Evolutionary conservation across 805 yeast genomes (phyloP).

Genomic region (Ogataea parapolymorpha): DNA sequence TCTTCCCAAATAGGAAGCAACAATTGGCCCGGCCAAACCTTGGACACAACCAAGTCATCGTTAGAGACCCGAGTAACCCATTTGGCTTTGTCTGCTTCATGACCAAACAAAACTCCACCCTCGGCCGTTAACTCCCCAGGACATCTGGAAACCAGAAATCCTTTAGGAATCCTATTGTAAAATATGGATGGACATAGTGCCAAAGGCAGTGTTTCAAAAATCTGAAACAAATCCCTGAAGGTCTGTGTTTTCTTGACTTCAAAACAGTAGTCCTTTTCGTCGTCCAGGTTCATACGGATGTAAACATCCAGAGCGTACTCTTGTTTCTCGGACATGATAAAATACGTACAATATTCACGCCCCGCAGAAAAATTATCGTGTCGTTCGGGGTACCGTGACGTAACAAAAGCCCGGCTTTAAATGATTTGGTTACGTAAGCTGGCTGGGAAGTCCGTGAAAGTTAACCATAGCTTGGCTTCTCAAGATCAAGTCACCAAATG

Average conservation of each 20-base stretch:
- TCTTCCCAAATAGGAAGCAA: slow-evolving; percentile 69
- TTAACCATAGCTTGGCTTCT: no score
- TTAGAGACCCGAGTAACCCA: slow-evolving; percentile 45
- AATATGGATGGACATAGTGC: slow-evolving; percentile 78
- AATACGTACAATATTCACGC: slow-evolving; percentile 2
- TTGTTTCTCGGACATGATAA: slow-evolving; percentile 4
- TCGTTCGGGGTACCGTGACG: neutral
- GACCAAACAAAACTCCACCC: slow-evolving; percentile 73
- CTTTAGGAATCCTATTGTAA: slow-evolving; percentile 59
- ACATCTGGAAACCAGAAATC: slow-evolving; percentile 55
- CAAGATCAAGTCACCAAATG: no score
- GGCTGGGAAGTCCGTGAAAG: no score
- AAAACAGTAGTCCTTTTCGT: slow-evolving; percentile 88
- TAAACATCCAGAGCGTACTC: slow-evolving; percentile 43
- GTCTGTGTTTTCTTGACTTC: slow-evolving; percentile 58
- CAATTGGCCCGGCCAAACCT: slow-evolving; percentile 88
- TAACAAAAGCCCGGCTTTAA: neutral
- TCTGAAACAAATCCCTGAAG: slow-evolving; percentile 54
- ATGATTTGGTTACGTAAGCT: neutral
- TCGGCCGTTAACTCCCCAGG: slow-evolving; percentile 84
- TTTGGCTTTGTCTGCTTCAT: slow-evolving; percentile 49
- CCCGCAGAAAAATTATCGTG: slow-evolving; percentile 5
- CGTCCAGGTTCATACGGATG: slow-evolving; percentile 80
- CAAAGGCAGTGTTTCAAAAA: slow-evolving; percentile 67
- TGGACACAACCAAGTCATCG: slow-evolving; percentile 52